Conservation (phyloP, 2,329 filamentous ascomycete species). For the Furcasterigmium furcatum region DNA sequence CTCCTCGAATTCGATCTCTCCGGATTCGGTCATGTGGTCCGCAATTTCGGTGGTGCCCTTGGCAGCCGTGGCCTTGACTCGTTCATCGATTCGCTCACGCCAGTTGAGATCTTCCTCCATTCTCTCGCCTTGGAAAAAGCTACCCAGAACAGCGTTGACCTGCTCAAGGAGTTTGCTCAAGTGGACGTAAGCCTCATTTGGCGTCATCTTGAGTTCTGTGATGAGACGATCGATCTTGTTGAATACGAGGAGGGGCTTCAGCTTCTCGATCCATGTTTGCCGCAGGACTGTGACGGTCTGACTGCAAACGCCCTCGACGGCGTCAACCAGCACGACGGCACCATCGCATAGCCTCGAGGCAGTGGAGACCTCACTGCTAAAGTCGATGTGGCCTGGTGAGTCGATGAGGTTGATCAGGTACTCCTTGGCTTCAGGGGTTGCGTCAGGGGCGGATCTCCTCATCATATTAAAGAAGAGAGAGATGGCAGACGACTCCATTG, state of each 20-base stretch:
- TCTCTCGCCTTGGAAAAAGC: slow-evolving; percentile 94
- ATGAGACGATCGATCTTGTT: slow-evolving; percentile 98
- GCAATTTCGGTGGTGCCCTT: slow-evolving; percentile 27
- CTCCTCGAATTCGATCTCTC: slow-evolving; percentile 75
- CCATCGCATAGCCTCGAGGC: slow-evolving; percentile 93
- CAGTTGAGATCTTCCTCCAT: slow-evolving; percentile 99
- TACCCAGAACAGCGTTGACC: slow-evolving; percentile 94
- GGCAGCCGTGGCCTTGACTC: slow-evolving; percentile 57
- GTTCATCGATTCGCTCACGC: slow-evolving; percentile 89
- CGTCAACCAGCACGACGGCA: slow-evolving; percentile 90
- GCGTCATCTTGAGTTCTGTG: slow-evolving; percentile 92
- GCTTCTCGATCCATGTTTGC: slow-evolving; percentile 92
- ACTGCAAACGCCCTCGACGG: slow-evolving; percentile 96
- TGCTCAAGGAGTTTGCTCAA: slow-evolving; percentile 88
- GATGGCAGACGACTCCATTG: slow-evolving; percentile 99
- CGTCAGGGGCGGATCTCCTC: slow-evolving; percentile 66
- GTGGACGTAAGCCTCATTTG: slow-evolving; percentile 84
- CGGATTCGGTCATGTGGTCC: slow-evolving; percentile 49
- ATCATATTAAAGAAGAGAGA: slow-evolving; percentile 94
- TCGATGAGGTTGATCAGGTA: slow-evolving; percentile 98
- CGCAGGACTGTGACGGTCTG: slow-evolving; percentile 96
- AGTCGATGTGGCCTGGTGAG: slow-evolving; percentile 97
- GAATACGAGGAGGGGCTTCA: slow-evolving; percentile 91
- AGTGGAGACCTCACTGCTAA: slow-evolving; percentile 96
- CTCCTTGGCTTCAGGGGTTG: slow-evolving; percentile 71